Evolutionary conservation across 2,329 filamentous ascomycete genomes (phyloP), one percentile per base, ranked within the genome.

Genomic region (Metarhizium rileyi): DNA sequence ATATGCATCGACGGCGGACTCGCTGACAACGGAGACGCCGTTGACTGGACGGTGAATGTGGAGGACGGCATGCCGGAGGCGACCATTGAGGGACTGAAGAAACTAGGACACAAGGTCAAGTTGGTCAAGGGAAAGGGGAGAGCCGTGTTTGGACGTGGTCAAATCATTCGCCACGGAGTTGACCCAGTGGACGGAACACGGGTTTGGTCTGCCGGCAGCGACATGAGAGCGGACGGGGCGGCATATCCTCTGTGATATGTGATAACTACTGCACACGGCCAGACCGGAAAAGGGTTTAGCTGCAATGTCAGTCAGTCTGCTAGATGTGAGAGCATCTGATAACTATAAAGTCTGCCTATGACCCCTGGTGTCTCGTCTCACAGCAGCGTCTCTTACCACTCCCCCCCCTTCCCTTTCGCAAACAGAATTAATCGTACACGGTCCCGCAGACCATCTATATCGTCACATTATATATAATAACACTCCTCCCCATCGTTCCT

Each of bases 161-260:
- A 97, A 73, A 77, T 96, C 45, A 93, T 96, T 53, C 73, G 88
- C 51, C 81, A 81, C 63, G 83, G 86, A 63, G 71, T 84, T 25
- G 90, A 96, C 56, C 66, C 71, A 0, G 63, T 78, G 4, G 87
- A 93, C 41, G 80, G 81, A 3, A 74, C 77, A 27, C 73, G 80
- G 6, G 76, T 97, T 2, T 97, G 87, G 80, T 94, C 87, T 49
- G 91, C 83, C 0, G 91, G 90, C 0, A 96, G 90, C 64, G 91
- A 98, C 71, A 76, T 80, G 59, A 79, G 93, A 52, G 91, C 87
- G 0, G 91, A 98, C 67, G 91, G 93, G 0, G 80, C 65, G 2
- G 80, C 80, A 7, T 83, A 76, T 63, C 80, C 80, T 33, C 65
- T 66, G 55, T 65, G 59, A 52, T 47, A 49, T 48, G 49, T 0